These are phyloP conservation scores for Penicillium maclennaniae DNA, from an alignment of 495 filamentous ascomycete species.

Conservation along the genomic window DNA sequence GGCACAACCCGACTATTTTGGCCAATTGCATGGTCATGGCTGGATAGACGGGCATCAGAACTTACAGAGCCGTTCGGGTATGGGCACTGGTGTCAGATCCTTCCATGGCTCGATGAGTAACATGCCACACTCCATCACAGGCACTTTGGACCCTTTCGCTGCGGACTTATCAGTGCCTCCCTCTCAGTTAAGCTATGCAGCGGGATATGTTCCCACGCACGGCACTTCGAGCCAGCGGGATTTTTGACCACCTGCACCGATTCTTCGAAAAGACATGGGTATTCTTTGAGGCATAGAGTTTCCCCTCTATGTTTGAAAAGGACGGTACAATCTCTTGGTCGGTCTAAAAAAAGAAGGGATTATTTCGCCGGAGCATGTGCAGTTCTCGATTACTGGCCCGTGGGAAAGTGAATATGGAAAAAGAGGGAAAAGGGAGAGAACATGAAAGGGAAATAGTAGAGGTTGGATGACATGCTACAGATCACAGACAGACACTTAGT, in stretches of 20 bases:
- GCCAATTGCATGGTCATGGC: slow-evolving; percentile 24
- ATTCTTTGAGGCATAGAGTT: not conserved
- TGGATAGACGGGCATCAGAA: slow-evolving; percentile 30
- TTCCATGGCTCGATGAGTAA: slow-evolving; percentile 23
- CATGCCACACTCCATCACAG: slow-evolving; percentile 27
- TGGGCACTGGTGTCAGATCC: slow-evolving; percentile 24
- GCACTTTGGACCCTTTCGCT: slow-evolving; percentile 31
- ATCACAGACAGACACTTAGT: not conserved
- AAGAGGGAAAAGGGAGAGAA: not conserved
- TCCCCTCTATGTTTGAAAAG: not conserved
- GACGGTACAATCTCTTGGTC: not conserved
- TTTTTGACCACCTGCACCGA: slow-evolving; percentile 15
- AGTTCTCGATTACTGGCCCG: not conserved
- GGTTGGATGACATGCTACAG: not conserved
- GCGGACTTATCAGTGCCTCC: slow-evolving; percentile 31
- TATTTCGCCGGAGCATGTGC: not conserved
- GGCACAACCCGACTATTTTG: slow-evolving; percentile 32
- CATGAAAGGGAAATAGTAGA: too few species aligned
- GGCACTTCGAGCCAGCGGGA: slow-evolving; percentile 27
- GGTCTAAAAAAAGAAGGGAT: not conserved
- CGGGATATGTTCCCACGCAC: slow-evolving; percentile 31
- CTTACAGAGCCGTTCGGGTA: slow-evolving; percentile 19
- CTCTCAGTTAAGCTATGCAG: slow-evolving; percentile 32
- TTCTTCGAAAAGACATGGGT: not conserved
- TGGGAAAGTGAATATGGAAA: not conserved